Evolutionary conservation across 2,329 filamentous ascomycete species (phyloP), one percentile per base, ranked within the genome.

Genomic region (Calonectria hawksworthii): DNA sequence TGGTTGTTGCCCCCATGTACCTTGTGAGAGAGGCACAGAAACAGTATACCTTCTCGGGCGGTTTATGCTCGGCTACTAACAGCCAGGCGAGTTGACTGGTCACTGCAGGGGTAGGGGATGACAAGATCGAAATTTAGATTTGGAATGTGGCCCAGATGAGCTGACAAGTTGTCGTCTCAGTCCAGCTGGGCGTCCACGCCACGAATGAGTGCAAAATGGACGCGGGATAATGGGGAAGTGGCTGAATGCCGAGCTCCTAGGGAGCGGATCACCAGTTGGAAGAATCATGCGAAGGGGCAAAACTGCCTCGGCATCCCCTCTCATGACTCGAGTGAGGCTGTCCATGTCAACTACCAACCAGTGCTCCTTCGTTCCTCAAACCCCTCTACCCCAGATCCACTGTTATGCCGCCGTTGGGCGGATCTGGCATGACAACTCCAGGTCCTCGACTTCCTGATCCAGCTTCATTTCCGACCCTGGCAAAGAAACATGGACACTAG

Each of bases 311-410:
- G 67, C 30, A 67, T 47, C 38, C 36, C 52, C 36, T 36, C 59
- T 69, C 56, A 67, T 69, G 51, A 34, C 56, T 32, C 23, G 32
- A 36, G 51, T 44, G 64, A 68, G 71, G 71, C 67, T 68, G 54
- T 71, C 61, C 36, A 65, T 51, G 66, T 68, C 61, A 63, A 52
- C 66, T 52, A 32, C 56, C 59, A 70, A 63, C 54, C 23, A 26
- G 3, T 38, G 26, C 41, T 51, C 47, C 61, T 51, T 34, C 56
- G 26, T 61, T 78, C 68, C 63, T 73, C 67, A 73, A 61, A 78
- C 68, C 65, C 56, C 76, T 81, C 74, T 81, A 81, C 80, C 80
- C 80, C 80, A 68, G 80, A 81, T 81, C 80, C 80, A 81, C 80
- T 74, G 70, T 66, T 73, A 64, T 74, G 74, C 80, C 75, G 74